Base-by-base conservation (phyloP, 2,329 filamentous ascomycete genomes). In the Colletotrichum musicola region DNA sequence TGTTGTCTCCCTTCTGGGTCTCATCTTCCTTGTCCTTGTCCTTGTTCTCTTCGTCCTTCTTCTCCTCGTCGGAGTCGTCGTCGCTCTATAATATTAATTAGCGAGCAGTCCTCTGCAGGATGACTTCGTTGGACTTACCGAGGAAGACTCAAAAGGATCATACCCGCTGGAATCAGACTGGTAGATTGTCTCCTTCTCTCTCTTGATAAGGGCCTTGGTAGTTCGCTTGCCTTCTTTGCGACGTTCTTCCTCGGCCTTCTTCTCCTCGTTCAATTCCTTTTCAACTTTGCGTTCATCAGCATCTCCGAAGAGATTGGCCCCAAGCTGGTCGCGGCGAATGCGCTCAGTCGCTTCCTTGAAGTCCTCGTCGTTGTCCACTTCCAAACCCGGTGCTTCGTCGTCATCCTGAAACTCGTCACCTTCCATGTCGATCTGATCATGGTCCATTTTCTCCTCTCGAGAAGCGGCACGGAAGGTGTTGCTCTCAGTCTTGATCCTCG, bases 141-240 rank as follows among this genome's bases (percentile, higher is more conserved):
- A 79, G 20, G 76, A 77, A 53, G 76, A 75, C n/a, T 72, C 74
- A 69, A 81, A 80, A 35, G 80, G 75, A 69, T 80, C 83, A 12
- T 79, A 81, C 64, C 85, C 81, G 6, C 83, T 84, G 18, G 85
- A 77, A 53, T 93, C 93, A 72, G 90, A 92, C 74, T 93, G 93
- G 76, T 97, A 97, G 71, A 96, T 92, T 72, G 90, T 91, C 73
- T 97, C 93, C 78, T 93, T 92, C 80, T 98, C 96, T 60, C 93
- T 88, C 81, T 93, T 95, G 73, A 92, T 90, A 12, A 98, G 85
- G 12, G 92, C 90, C 80, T 97, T 97, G 67, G 92, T 90, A 5
- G 94, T 87, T 53, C 88, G 85, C 78, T 95, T 97, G 70, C 94
- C 92, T 64, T 92, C 86, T 71, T 89, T 88, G 77, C 90, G 92